Evolutionary conservation across 805 yeast genomes (phyloP).

Genomic region (Kregervanrija pseudodelftensis): DNA sequence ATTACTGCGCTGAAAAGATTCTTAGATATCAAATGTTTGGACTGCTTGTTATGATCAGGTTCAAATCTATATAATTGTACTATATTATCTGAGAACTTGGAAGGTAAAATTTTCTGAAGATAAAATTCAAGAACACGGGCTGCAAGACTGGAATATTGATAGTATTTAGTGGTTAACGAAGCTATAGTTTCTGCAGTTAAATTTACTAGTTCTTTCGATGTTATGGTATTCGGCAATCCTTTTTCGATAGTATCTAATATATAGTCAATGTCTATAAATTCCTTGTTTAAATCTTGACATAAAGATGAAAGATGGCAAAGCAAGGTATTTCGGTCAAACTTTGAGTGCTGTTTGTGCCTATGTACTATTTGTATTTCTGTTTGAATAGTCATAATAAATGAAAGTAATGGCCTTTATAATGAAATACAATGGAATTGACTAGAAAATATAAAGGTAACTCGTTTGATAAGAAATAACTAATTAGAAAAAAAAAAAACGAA

Average conservation of each 20-base stretch:
- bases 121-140: conserved; percentile 84
- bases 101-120: conserved; percentile 77
- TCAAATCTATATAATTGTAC: conserved; percentile 43
- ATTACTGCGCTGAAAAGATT: conserved; percentile 50
- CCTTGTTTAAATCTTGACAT: conserved; percentile 31
- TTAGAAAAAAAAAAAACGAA: no score
- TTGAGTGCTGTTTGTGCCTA: neutral
- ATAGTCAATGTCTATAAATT: conserved; percentile 37
- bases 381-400: no score
- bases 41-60: conserved; percentile 52
- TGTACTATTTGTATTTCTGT: no score
- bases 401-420: no score
- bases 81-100: conserved; percentile 67
- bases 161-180: conserved; percentile 88
- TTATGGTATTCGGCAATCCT: conserved; percentile 44
- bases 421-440: no score
- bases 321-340: conserved; percentile 10
- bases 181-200: conserved; percentile 91
- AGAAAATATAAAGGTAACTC: no score
- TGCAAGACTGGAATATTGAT: conserved; percentile 86
- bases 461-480: no score
- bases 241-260: conserved; percentile 39
- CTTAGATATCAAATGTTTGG: conserved; percentile 56
- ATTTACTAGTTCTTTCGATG: conserved; percentile 32
- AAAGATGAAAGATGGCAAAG: conserved; percentile 7